These are phyloP conservation scores for Rhododendron simsii DNA, from an alignment of 148 eudicot species.

Conservation along the genomic window DNA sequence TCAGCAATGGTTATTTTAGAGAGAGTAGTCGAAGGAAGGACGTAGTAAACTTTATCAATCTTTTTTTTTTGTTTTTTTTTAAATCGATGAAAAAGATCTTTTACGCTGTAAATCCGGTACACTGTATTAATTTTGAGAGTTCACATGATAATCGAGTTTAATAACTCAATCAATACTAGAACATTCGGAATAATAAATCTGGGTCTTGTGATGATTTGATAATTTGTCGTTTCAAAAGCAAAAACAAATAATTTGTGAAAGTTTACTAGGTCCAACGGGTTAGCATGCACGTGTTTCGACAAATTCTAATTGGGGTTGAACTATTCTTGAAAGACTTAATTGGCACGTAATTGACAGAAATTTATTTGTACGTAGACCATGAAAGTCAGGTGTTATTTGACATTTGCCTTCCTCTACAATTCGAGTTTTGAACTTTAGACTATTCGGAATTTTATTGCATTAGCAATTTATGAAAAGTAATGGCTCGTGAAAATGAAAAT, in stretches of 20 bases:
- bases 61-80: too few species aligned
- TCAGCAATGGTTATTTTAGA: background rate
- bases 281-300: background rate
- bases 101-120: too few species aligned
- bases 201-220: background rate
- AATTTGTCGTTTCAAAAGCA: background rate
- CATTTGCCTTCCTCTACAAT: background rate
- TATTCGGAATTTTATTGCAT: background rate
- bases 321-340: background rate
- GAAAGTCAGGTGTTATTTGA: background rate
- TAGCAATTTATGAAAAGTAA: background rate
- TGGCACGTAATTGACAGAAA: background rate
- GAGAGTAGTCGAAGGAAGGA: background rate
- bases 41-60: background rate
- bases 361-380: background rate
- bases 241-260: background rate
- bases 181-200: too few species aligned
- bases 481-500: background rate
- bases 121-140: too few species aligned
- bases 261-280: background rate
- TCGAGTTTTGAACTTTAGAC: background rate
- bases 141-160: fast-evolving
- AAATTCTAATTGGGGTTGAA: background rate
- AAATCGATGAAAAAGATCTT: too few species aligned
- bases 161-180: too few species aligned